Evolutionary conservation across 371 early-diverging fungal genomes (phyloP).

Genomic region (Mycotypha africana): DNA sequence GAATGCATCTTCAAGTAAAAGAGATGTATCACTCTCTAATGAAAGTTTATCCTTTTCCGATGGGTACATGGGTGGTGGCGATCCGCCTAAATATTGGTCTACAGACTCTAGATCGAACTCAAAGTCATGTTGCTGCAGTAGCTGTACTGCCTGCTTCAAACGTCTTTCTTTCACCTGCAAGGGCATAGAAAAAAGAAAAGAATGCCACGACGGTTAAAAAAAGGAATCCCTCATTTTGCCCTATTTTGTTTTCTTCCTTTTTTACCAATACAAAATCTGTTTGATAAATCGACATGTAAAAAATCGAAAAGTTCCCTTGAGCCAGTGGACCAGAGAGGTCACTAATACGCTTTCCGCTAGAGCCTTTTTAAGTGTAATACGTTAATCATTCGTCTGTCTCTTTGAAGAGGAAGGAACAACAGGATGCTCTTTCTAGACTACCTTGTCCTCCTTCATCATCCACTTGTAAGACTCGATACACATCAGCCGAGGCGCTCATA

Average conservation of each 20-base stretch:
- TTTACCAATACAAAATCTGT: conserved; percentile 69
- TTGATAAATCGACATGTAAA: conserved; percentile 71
- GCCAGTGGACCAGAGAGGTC: conserved; percentile 68
- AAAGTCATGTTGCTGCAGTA: conserved; percentile 48
- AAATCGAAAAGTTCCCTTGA: conserved; percentile 59
- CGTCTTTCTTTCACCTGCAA: conserved; percentile 61
- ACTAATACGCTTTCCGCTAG: conserved; percentile 67
- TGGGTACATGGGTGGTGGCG: conserved; percentile 1
- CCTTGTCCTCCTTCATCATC: conserved; percentile 67
- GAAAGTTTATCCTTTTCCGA: neutral
- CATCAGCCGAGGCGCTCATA: conserved; percentile 45
- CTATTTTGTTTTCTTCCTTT: neutral
- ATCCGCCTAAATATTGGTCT: conserved; percentile 17
- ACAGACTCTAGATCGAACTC: conserved; percentile 45
- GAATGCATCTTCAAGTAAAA: conserved; percentile 19
- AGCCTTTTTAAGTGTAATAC: conserved; percentile 28
- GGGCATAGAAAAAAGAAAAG: too few relatives aligned
- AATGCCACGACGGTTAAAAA: neutral
- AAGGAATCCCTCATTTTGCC: neutral
- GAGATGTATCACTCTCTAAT: conserved; percentile 4
- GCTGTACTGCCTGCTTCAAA: conserved; percentile 49
- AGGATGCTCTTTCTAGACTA: conserved; percentile 23
- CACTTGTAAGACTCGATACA: conserved; percentile 66
- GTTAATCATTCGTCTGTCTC: neutral
- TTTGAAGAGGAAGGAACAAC: too few relatives aligned